Conservation (phyloP, 495 filamentous ascomycete species). For the Choiromyces venosus region DNA sequence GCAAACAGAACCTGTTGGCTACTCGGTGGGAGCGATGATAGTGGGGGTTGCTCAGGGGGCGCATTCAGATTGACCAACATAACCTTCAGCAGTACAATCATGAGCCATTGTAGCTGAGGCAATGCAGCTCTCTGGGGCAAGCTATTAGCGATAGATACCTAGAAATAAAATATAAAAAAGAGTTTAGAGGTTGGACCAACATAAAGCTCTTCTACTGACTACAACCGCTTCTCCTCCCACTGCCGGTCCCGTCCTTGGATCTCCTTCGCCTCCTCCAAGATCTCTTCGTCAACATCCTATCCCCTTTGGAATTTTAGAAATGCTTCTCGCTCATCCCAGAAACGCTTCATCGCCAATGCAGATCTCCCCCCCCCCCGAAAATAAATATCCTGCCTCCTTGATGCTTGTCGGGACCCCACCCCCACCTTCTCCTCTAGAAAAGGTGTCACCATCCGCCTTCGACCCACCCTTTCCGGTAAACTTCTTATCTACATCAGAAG, state of each 20-base stretch:
- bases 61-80: constrained; percentile 76
- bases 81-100: constrained; percentile 84
- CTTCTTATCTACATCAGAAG: too few species aligned
- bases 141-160: constrained; percentile 31
- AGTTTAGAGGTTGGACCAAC: constrained; percentile 42
- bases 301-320: constrained; percentile 89
- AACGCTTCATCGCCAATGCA: constrained; percentile 80
- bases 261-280: too few species aligned
- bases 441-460: constrained; percentile 64
- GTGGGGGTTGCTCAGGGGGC: constrained; percentile 24
- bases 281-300: constrained; percentile 56
- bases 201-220: too few species aligned
- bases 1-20: constrained; percentile 22
- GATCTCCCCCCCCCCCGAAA: constrained; percentile 81
- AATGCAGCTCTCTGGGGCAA: constrained; percentile 59
- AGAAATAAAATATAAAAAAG: not conserved
- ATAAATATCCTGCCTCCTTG: constrained; percentile 88
- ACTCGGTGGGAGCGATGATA: constrained; percentile 13
- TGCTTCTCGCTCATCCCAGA: too few species aligned
- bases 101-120: constrained; percentile 83
- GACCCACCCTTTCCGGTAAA: constrained; percentile 66
- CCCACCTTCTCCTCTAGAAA: constrained; percentile 61
- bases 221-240: constrained; percentile 54
- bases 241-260: constrained; percentile 44
- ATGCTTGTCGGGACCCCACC: constrained; percentile 67